Conservation (phyloP, 768 basidiomycete species). For the Hypholoma fasciculare region DNA sequence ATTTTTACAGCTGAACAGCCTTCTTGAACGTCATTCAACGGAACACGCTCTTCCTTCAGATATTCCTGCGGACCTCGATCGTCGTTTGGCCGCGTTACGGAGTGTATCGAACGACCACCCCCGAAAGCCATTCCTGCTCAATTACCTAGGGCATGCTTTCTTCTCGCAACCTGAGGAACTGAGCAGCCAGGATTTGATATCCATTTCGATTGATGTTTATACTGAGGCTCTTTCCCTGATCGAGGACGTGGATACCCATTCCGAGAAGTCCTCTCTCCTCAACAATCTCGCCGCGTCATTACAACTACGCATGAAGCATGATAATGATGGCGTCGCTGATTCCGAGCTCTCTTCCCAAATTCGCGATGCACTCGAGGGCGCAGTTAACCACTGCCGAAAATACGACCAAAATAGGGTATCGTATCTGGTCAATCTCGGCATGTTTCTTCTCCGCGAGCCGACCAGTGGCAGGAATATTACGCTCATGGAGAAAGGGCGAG, state of each 20-base stretch:
- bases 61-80: neutral
- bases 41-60: neutral
- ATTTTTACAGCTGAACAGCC: neutral
- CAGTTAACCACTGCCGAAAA: neutral
- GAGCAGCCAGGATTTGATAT: neutral
- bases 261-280: neutral
- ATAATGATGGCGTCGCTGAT: neutral
- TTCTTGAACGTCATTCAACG: neutral
- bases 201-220: neutral
- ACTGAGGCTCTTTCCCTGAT: neutral
- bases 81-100: neutral
- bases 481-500: neutral
- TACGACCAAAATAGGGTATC: neutral
- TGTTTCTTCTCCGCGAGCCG: neutral
- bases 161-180: neutral
- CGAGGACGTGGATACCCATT: neutral
- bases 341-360: neutral
- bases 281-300: constrained; percentile 5
- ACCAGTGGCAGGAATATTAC: neutral
- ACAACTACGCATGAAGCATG: neutral
- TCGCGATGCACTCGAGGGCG: neutral
- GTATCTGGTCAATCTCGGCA: constrained; percentile 2
- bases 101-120: neutral
- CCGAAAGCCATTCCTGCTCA: neutral
- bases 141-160: constrained; percentile 1